These are phyloP conservation scores for Flaveria trinervia DNA, from an alignment of 129 eudicot genomes.

Conservation along the genomic window DNA sequence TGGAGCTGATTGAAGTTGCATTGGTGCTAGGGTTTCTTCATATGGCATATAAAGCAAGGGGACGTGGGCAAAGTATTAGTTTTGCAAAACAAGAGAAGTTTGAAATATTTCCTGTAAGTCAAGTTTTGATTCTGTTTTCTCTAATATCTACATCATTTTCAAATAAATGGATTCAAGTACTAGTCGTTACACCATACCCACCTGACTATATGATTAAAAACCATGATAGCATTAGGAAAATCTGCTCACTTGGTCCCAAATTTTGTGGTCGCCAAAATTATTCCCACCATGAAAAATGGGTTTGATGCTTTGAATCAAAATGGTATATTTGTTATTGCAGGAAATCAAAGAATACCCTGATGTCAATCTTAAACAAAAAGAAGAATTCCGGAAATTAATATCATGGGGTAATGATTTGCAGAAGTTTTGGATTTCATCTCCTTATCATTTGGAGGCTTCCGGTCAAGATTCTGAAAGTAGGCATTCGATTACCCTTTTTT, in stretches of 20 bases:
- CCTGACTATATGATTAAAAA: not conserved
- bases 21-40: constrained; percentile 11
- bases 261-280: not conserved
- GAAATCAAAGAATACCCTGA: constrained; percentile 37
- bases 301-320: not conserved
- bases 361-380: constrained; percentile 24
- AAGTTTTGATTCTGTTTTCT: not conserved
- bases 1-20: constrained; percentile 3
- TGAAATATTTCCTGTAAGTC: constrained; percentile 35
- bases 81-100: constrained; percentile 26
- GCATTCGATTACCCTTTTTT: constrained; percentile 5
- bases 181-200: not conserved
- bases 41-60: constrained; percentile 36
- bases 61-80: constrained; percentile 19
- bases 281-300: not conserved
- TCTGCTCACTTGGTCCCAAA: not conserved
- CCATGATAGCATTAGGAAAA: not conserved
- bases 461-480: constrained; percentile 24
- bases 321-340: constrained; percentile 28
- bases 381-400: constrained; percentile 1
- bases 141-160: not conserved
- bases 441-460: constrained; percentile 32
- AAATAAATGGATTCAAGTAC: too few species aligned
- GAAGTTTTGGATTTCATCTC: constrained; percentile 37
- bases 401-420: constrained; percentile 21